Percentiles rank a stretch among this genome's conserved stretches.
phyloP scores from a whole-genome alignment of 2,329 filamentous ascomycete species.

The Clarireedia hainanense region DNA sequence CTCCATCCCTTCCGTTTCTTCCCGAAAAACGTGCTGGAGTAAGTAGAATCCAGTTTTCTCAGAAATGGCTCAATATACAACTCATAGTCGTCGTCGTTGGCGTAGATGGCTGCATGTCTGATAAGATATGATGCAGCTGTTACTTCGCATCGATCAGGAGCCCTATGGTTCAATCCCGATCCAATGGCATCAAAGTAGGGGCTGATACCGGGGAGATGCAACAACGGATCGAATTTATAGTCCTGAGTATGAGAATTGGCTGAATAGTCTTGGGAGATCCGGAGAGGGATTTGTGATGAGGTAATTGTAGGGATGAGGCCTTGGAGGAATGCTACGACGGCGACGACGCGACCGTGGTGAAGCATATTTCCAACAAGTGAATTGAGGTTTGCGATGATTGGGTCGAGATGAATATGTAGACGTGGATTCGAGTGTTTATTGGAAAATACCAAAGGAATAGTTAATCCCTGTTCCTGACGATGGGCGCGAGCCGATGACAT shows the following conservation, averaged over 20 bases:
- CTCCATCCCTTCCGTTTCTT: slow-evolving; percentile 23
- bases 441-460: no score
- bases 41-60: slow-evolving; percentile 46
- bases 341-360: neutral
- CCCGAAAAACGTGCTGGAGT: neutral
- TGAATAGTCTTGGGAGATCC: slow-evolving; percentile 5
- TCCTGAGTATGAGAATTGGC: slow-evolving; percentile 20
- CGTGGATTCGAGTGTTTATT: no score
- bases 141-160: slow-evolving; percentile 34
- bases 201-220: slow-evolving; percentile 47
- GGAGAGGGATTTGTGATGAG: slow-evolving; percentile 7
- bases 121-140: slow-evolving; percentile 41
- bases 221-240: slow-evolving; percentile 45
- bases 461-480: no score
- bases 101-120: slow-evolving; percentile 43
- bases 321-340: neutral
- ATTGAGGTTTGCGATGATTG: no score
- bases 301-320: neutral
- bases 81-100: slow-evolving; percentile 45
- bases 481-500: no score
- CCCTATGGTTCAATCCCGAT: slow-evolving; percentile 29
- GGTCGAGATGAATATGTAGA: no score
- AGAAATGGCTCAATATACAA: slow-evolving; percentile 42
- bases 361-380: neutral
- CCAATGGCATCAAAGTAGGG: slow-evolving; percentile 46